Base-by-base conservation (phyloP, 2,329 filamentous ascomycete species). In the Camillea tinctor region DNA sequence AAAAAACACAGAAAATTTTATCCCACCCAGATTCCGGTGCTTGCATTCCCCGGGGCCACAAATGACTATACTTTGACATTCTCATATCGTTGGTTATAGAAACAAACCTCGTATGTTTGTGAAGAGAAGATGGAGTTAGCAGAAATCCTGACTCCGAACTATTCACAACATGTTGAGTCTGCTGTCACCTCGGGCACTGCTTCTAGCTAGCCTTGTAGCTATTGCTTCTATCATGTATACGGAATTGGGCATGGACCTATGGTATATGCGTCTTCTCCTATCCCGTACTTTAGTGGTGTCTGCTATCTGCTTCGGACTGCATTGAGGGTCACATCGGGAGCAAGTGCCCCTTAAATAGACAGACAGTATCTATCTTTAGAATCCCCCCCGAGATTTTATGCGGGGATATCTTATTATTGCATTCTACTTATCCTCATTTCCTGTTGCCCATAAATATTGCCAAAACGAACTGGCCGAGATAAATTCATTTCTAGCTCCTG, bases 191-290 rank as follows among this genome's bases (percentile, higher is more conserved):
- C 60, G 60, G 62, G 55, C 62, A 52, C 58, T 62, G 51, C 22
- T 65, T 19, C 55, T 64, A 44, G 64, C 66, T 59, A 54, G 21
- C 50, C 50, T 68, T 21, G 58, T 68, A 56, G 68, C 64, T 54
- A 17, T 60, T n/a, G 9, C 65, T 44, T 60, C 60, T 30, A 20
- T 68, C 50, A 60, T 66, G 13, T 68, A 64, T 58, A 40, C 59
- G 2, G 52, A 59, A 48, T 49, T 61, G n/a, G 44, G 24, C 55
- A 48, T 54, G n/a, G 20, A 61, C 51, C 55, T 55, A 49, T 67
- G 64, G 68, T 72, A 72, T 58, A 63, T 55, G 67, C 61, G 57
- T 53, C 60, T 60, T 58, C 57, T 66, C 54, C 26, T 56, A 48
- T 52, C 48, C 50, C 30, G 49, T 56, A 23, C 17, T 21, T 36